These are phyloP conservation scores for Medicago truncatula DNA, from an alignment of 306 rosid species.

Conservation along the genomic window MtrunA17r5.0-ANR NC_053049.1:42301501-42302000, in stretches of 20 bases:
- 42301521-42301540: conserved; percentile 84
- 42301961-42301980: conserved; percentile 90
- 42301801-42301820: neutral
- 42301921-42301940: conserved; percentile 80
- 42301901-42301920: conserved; percentile 37
- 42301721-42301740: neutral
- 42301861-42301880: neutral
- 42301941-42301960: conserved; percentile 82
- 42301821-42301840: neutral
- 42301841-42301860: neutral
- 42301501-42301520: conserved; percentile 63
- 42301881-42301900: conserved; percentile 27
- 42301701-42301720: conserved; percentile 15
- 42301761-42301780: conserved; percentile 6
- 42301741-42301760: neutral
- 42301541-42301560: conserved; percentile 4
- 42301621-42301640: neutral
- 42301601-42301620: conserved; percentile 25
- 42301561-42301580: neutral
- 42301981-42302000: conserved; percentile 89
- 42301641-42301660: neutral
- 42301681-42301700: neutral
- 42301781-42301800: neutral
- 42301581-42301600: conserved; percentile 8
- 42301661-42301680: conserved; percentile 11